Base-by-base conservation (phyloP, 176 grass and related monocot species). In the Cymbopogon citratus region DNA sequence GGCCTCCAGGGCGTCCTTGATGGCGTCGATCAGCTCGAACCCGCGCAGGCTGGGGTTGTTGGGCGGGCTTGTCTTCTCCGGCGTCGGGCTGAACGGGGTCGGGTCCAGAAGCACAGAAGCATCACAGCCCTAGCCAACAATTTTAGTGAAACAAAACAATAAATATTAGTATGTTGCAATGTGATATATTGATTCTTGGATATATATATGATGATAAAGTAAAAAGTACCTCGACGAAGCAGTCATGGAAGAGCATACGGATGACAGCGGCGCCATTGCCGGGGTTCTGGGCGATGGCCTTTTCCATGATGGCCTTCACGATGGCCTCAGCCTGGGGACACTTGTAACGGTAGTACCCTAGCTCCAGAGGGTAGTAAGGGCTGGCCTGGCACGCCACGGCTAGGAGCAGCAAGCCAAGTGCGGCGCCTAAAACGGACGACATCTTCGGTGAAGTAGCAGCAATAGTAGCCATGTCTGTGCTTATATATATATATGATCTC, bases 161-260 rank as follows among this genome's bases (percentile, higher is more conserved):
- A n/a, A n/a, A n/a, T n/a, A n/a, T n/a, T n/a, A n/a, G n/a, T n/a
- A n/a, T n/a, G n/a, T n/a, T n/a, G n/a, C n/a, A n/a, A n/a, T n/a
- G n/a, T n/a, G n/a, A n/a, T n/a, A n/a, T n/a, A n/a, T n/a, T n/a
- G n/a, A n/a, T n/a, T n/a, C n/a, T n/a, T n/a, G n/a, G n/a, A n/a
- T n/a, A n/a, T n/a, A n/a, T n/a, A n/a, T n/a, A n/a, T n/a, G n/a
- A 68, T 39, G 15, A 6, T 54, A 54, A 18, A n/a, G 9, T 36
- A 12, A n/a, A 12, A n/a, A 41, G 19, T 56, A 92, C 90, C 83
- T 84, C 84, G 29, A 92, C 90, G 26, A 92, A 92, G 74, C 86
- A 92, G 76, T 92, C 86, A 23, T 92, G 90, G 86, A 92, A 92
- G 65, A 73, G 76, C 83, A 92, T 78, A 7, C 90, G 60, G 83